These are phyloP conservation scores for Colletotrichum camelliae DNA, from an alignment of 2,329 filamentous ascomycete genomes.

Conservation along the genomic window DNA sequence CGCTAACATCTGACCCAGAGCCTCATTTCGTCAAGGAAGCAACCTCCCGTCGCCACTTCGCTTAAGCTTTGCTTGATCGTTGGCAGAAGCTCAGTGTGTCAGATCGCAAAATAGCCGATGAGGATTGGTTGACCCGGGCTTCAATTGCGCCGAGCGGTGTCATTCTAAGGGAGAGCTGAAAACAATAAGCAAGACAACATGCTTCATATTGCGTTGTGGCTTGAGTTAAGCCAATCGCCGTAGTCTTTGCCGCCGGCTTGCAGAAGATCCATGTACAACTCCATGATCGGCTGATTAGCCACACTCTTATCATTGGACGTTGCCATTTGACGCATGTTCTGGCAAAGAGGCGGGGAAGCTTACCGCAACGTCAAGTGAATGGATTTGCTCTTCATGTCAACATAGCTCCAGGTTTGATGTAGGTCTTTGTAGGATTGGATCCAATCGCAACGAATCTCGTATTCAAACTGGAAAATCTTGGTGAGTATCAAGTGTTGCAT, in stretches of 20 bases:
- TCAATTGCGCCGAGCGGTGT: neutral
- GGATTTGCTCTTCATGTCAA: neutral
- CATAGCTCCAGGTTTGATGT: neutral
- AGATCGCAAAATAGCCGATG: neutral
- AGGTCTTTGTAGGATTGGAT: neutral
- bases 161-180: neutral
- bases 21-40: neutral
- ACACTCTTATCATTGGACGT: neutral
- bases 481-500: neutral
- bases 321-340: neutral
- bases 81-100: neutral
- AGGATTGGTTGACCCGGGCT: neutral
- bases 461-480: neutral
- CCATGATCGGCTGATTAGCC: neutral
- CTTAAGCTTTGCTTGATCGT: neutral
- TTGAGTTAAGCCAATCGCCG: neutral
- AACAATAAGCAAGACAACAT: neutral
- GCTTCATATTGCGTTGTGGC: neutral
- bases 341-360: neutral
- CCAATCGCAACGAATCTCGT: neutral
- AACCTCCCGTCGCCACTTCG: neutral
- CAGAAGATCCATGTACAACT: neutral
- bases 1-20: neutral
- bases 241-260: neutral
- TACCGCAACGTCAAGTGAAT: neutral